These are phyloP conservation scores for Leucaena leucocephala DNA, from an alignment of 306 rosid species.

Conservation along the genomic window DNA sequence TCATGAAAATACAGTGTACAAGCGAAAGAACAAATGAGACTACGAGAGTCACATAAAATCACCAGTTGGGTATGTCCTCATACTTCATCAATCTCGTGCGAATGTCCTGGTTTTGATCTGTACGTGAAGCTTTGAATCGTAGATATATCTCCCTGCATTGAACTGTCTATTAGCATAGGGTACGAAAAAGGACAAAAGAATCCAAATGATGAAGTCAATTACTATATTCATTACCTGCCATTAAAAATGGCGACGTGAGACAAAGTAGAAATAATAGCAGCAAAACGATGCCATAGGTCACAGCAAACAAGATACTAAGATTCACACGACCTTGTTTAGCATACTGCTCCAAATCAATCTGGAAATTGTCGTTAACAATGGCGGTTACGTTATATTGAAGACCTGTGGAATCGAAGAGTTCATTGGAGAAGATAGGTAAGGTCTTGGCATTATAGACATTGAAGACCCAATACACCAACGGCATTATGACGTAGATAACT, in stretches of 20 bases:
- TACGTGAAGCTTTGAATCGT: conserved; percentile 45
- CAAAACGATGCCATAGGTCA: conserved; percentile 68
- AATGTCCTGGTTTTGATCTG: conserved; percentile 51
- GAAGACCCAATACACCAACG: conserved; percentile 58
- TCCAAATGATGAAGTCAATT: not conserved
- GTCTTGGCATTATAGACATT: conserved; percentile 56
- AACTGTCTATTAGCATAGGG: not conserved
- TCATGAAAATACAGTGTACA: conserved; percentile 45
- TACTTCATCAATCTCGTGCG: conserved; percentile 77
- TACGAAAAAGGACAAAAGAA: not conserved
- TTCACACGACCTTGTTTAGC: conserved; percentile 49
- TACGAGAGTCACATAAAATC: conserved; percentile 56
- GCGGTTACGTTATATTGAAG: conserved; percentile 43
- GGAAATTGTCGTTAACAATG: conserved; percentile 62
- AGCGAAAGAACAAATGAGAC: conserved; percentile 50
- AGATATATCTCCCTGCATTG: conserved; percentile 51
- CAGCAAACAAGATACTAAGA: conserved; percentile 54
- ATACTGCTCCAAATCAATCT: conserved; percentile 56
- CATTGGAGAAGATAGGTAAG: conserved; percentile 62
- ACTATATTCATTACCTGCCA: conserved; percentile 51
- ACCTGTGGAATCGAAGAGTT: conserved; percentile 49
- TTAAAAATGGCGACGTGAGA: conserved; percentile 68
- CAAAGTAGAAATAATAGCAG: conserved; percentile 57
- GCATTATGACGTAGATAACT: conserved; percentile 51
- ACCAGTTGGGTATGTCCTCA: conserved; percentile 63